Evolutionary conservation across 768 basidiomycete species (phyloP), one percentile per base, ranked within the genome.

Genomic region (Lyophyllum atratum): DNA sequence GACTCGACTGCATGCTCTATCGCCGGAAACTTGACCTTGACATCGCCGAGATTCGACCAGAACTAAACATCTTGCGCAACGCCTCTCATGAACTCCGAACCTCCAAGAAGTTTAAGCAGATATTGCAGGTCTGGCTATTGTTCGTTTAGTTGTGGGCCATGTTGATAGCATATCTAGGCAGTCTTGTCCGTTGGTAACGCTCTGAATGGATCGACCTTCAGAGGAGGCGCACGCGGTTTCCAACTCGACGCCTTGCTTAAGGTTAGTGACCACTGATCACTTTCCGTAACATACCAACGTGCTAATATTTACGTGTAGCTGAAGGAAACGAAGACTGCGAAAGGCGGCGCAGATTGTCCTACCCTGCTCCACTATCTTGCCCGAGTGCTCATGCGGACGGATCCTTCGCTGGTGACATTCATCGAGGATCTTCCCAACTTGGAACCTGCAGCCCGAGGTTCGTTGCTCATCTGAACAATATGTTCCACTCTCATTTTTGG

Each of bases 311-410:
- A 3, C 31, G 12, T 46, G 21, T 29, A 96, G 94, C 72, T 94
- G 73, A 88, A 85, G 66, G 93, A 95, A 62, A 94, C 88, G 8
- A 92, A 84, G 72, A 90, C 92, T 0, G 84, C 82, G 0, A 87
- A 83, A 55, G 83, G 82, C 0, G 82, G 83, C 0, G 48, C 83
- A 0, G 84, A 84, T 7, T 95, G 92, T 61, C 93, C 94, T 0
- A 96, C 93, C 0, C 75, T 98, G n/a, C 77, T 97, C 12, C 95
- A 96, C 69, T 96, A 93, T 67, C 69, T 96, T n/a, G 92, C 91
- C 12, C 81, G 83, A 46, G 80, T 90, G 6, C 76, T 96, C 15
- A 64, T 90, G 55, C 81, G 86, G 28, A 80, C 80, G 6, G 86
- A 95, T 65, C 81, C 89, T 0, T 74, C 78, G 0, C 68, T 92